Base-by-base conservation (phyloP, 371 early-diverging fungal genomes). In the Fennellomyces sp. region DNA sequence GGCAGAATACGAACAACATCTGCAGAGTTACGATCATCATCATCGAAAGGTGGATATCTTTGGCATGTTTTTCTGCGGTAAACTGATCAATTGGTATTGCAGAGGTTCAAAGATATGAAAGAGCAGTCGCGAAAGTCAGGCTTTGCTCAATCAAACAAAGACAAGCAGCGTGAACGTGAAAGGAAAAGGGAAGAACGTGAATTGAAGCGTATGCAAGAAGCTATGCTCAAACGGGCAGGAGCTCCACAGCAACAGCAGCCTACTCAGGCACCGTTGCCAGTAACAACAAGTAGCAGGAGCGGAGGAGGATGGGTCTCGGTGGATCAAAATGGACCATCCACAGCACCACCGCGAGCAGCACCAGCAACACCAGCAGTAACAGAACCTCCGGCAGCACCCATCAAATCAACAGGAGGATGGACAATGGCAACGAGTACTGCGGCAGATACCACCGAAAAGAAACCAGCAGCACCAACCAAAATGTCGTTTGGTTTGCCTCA, bases 31-130 rank as follows among this genome's bases (percentile, higher is more conserved):
- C 55, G 92, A 92, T 62, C 92, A 92, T 68, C 82, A 90, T 64
- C 92, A 92, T 67, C 76, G 82, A 55, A 88, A 87, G 81, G 86
- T 84, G 68, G 25, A 21, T n/a, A 48, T 11, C 17, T 38, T 56
- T 6, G 11, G 13, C 25, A 12, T 36, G 19, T n/a, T 38, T 38
- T 6, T 38, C 4, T 6, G 13, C 3, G 17, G 38, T 17, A 38
- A 2, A 38, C 17, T 15, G 33, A 21, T 13, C 19, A 54, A 29
- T 17, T 7, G 4, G 21, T 35, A 52, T 6, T 39, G 48, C 56
- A 88, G 88, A 72, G 92, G 30, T 89, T 91, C 73, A 90, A 89
- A 61, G 92, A 91, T 31, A 89, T 91, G 92, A 83, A 87, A 62
- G 83, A 88, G 17, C 68, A 64, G 7, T 70, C 79, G 11, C 71